These are phyloP conservation scores for Leccinum incarnatum DNA, from an alignment of 768 basidiomycete genomes.

Conservation along the genomic window DNA sequence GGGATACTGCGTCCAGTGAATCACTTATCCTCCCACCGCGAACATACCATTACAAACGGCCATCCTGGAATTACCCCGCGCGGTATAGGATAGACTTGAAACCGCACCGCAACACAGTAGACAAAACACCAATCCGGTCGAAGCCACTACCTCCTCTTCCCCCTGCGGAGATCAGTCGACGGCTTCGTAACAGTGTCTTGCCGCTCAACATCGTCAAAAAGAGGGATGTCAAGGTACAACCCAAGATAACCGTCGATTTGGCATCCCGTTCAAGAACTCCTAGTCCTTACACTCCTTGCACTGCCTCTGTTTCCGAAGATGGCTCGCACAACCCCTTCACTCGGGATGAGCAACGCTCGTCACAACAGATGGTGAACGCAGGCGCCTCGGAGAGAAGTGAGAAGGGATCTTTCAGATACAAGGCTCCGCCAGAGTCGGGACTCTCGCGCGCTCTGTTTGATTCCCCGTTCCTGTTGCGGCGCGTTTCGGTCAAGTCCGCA, in stretches of 20 bases:
- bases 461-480: background rate
- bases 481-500: constrained; percentile 10
- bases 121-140: constrained; percentile 7
- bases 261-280: constrained; percentile 2
- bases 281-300: constrained; percentile 1
- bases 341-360: background rate
- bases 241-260: background rate
- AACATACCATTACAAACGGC: background rate
- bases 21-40: constrained; percentile 13
- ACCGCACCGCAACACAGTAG: constrained; percentile 10
- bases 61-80: constrained; percentile 13
- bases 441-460: background rate
- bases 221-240: background rate
- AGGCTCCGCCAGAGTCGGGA: constrained; percentile 9
- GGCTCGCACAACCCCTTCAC: background rate
- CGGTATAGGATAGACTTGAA: constrained; percentile 19
- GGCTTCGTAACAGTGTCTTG: constrained; percentile 14
- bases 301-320: background rate
- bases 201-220: background rate
- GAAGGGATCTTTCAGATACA: constrained; percentile 5
- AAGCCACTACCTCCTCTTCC: background rate
- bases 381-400: background rate
- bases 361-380: background rate
- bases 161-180: constrained; percentile 12
- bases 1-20: constrained; percentile 23